Evolutionary conservation across 768 basidiomycete species (phyloP), one percentile per base, ranked within the genome.

Genomic region (Tylopilus subfusipes): DNA sequence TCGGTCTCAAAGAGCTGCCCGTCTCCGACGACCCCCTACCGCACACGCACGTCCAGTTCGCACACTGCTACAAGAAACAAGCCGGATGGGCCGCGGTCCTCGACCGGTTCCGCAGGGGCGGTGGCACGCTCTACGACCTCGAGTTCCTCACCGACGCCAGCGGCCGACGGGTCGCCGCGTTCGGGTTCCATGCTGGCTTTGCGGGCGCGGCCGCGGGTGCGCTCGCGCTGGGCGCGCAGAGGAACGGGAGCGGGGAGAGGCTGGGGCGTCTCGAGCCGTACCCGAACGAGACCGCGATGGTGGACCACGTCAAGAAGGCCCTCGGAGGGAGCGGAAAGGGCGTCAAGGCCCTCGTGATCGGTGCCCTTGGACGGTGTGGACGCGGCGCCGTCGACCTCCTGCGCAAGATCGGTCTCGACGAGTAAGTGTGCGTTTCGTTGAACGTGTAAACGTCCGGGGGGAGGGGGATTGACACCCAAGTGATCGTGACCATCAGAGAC

Each of bases 161-260:
- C 36, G 93, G 95, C 14, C 81, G 96, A 27, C 88, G 97, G 42
- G 94, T 99, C 33, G 96, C 97, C 16, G 97, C 97, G 0, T 99
- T 99, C 65, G 97, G 97, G 8, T 99, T 88, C 76, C 91, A 98
- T 70, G 97, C 97, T 13, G 97, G 97, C 5, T 99, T 98, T 64
- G 94, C 96, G n/a, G 97, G 97, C 16, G 93, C 94, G 11, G 96
- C 94, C 6, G 93, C 90, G 0, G 88, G 90, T 21, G 90, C 90
- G 9, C 80, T 98, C 25, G 93, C 91, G 3, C 70, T 85, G 31
- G 90, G 87, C 2, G 78, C 88, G 21, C 81, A 87, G 49, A 77
- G 78, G 58, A 75, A 79, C 43, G 85, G 78, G 58, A 75, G 79
- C 43, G 85, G 83, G 2, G 69, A 81, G 63, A 71, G 72, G 5